Base-by-base conservation (phyloP, 306 rosid genomes). In the Castanospermum australe region DNA sequence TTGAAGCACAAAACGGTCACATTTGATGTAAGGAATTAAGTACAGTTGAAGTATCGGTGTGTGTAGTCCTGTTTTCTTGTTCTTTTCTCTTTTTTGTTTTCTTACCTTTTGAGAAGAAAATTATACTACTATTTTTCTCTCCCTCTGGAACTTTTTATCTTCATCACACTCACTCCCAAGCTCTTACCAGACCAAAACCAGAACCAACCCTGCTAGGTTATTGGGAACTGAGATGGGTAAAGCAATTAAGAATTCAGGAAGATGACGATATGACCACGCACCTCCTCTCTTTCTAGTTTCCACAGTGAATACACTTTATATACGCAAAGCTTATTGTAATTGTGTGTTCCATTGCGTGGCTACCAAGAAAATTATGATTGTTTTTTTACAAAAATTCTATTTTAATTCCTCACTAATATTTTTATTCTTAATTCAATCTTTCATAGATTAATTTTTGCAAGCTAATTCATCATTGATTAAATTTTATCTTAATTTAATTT, bases 141-240 rank as follows among this genome's bases (percentile, higher is more conserved):
- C 30, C 42, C 64, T 38, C 15, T 6, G n/a, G n/a, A n/a, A n/a
- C n/a, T 5, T 54, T 7, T 24, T 68, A 81, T 77, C 73, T 48
- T 84, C 66, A 48, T 57, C 4, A 84, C 97, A 85, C 98, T 91
- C 96, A 90, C 97, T 94, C 87, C 92, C 87, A 92, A 84, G 87
- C 55, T 85, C 82, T 87, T 80, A 84, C 86, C 77, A 67, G 82
- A 75, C 85, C 84, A 79, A 69, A 73, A 70, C 79, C 70, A 60
- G 73, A 87, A 81, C 77, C 91, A 84, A 80, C 13, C 35, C 76
- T 83, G 84, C 61, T 24, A 24, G 44, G 54, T 56, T 82, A 55
- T 86, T 82, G 94, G 94, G 92, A 93, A 89, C 12, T 52, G 88
- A 76, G 76, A 82, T 30, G 63, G 70, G 67, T 69, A 42, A 73